Evolutionary conservation across 805 yeast species (phyloP), one percentile per base, ranked within the genome.

Genomic region (Pichia exigua): DNA sequence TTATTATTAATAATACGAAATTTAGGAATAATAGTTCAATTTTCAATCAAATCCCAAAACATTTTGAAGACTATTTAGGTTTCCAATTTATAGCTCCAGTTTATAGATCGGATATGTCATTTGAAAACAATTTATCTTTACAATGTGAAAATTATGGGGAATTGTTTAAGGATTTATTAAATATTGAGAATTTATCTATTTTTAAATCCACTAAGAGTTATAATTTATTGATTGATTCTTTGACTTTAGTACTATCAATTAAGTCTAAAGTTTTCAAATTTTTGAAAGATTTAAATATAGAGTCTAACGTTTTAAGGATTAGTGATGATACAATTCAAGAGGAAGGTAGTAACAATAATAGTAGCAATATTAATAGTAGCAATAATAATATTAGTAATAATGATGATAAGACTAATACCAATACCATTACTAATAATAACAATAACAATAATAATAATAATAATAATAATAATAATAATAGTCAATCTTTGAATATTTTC

Each of bases 201-300:
- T 48, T 50, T 15, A 44, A 54, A 24, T 40, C 56, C 13, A 26
- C 26, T 9, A n/a, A 42, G 3, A 54, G 58, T 22, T 22, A 46
- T 21, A 47, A 48, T 41, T 47, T 60, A 28, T 26, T 65, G 4
- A 59, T 61, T 48, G 61, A 63, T n/a, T 62, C 71, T 42, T 58
- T 70, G 35, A 65, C 71, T 1, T 70, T 17, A 68, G 62, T 49
- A 67, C 65, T 53, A 45, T 72, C 53, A 0, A 53, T 75, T 18
- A 69, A 66, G 49, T 70, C 71, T 38, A 62, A 64, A 45, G 48
- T 58, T 28, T 61, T 57, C 52, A 54, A 54, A 42, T 50, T 47
- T 30, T 44, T 64, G 21, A 50, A 52, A 22, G 54, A 49, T 15
- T 44, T 50, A 41, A 61, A 62, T 47, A 54, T 57, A 30, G 61